Evolutionary conservation across 805 yeast genomes (phyloP), one percentile per base, ranked within the genome.

Genomic region (Metschnikowia cerradonensis): DNA sequence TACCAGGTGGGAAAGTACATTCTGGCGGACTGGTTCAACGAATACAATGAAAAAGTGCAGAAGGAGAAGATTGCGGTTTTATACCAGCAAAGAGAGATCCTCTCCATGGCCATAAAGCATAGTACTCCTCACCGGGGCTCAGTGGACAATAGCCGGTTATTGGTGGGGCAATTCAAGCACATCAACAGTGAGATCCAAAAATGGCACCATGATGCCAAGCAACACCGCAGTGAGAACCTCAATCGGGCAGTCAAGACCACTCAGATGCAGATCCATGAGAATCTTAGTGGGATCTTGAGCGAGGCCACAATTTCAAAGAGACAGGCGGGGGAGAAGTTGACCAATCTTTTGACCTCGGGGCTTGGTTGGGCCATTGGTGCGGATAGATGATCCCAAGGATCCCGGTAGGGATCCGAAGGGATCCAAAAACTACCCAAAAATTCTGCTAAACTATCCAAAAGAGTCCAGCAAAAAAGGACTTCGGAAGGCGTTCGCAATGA

Each of bases 281-380:
- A 56, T 22, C 44, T 66, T 15, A 61, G 61, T 34, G 70, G 66
- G 3, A 55, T 68, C 1, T 46, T 71, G 14, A 63, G 56, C 32
- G 72, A 68, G 44, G 71, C 72, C 13, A 48, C 60, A 55, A 50
- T 51, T 48, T 47, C 63, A 53, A 45, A 60, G 55, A 64, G 63
- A 34, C 70, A 67, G 20, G 77, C 76, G 0, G 59, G 72, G 41
- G 82, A 77, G 37, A 80, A 79, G 56, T 52, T 81, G 3, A 75
- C 81, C 10, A 77, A 72, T 50, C 59, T 81, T 50, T 66, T 81
- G 49, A 82, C 77, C 2, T 72, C 79, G 23, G 85, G 85, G 1
- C 63, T 81, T 31, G 84, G 84, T 3, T 81, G 86, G 86, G 84
- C 85, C 3, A 78, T 81, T 55, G 85, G 85, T 5, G 85, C 85